A percentile compares a stretch with the other conserved stretches of the same genome.
Evolutionary conservation across 371 early-diverging fungal species (phyloP).

Genomic region (Actinomortierella ambigua): DNA sequence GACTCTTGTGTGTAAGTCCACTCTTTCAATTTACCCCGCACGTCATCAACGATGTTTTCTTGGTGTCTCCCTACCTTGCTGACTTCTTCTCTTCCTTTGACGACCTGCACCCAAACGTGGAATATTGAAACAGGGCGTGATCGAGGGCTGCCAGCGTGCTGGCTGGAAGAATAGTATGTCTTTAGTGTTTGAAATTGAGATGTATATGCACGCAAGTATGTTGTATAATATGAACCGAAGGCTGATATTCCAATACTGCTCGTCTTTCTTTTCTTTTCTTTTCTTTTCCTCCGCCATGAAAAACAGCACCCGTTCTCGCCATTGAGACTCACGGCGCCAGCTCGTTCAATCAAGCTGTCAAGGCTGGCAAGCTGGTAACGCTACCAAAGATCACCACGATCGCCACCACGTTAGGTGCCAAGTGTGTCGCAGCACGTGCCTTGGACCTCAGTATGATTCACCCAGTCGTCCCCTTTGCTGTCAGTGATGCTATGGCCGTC

Average conservation of each 20-base stretch:
- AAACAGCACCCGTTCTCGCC: slow-evolving; percentile 66
- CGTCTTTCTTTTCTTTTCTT: not conserved
- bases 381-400: slow-evolving; percentile 60
- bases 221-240: slow-evolving; percentile 4
- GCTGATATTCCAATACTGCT: not conserved
- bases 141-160: no score
- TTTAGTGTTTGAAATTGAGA: no score
- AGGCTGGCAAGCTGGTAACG: slow-evolving; percentile 60
- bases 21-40: no score
- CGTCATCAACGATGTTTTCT: no score
- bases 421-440: slow-evolving; percentile 55
- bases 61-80: no score
- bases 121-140: no score
- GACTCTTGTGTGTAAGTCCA: slow-evolving; percentile 45
- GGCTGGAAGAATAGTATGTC: no score
- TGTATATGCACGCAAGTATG: no score
- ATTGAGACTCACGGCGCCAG: slow-evolving; percentile 78
- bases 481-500: slow-evolving; percentile 66
- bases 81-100: no score
- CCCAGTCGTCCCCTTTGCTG: slow-evolving; percentile 65
- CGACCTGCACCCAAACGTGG: no score
- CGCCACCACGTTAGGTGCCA: slow-evolving; percentile 59
- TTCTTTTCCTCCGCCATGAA: not conserved
- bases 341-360: slow-evolving; percentile 69
- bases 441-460: slow-evolving; percentile 62